Conservation (phyloP, 805 yeast species). For the Kurtzmaniella cleridarum region DNA sequence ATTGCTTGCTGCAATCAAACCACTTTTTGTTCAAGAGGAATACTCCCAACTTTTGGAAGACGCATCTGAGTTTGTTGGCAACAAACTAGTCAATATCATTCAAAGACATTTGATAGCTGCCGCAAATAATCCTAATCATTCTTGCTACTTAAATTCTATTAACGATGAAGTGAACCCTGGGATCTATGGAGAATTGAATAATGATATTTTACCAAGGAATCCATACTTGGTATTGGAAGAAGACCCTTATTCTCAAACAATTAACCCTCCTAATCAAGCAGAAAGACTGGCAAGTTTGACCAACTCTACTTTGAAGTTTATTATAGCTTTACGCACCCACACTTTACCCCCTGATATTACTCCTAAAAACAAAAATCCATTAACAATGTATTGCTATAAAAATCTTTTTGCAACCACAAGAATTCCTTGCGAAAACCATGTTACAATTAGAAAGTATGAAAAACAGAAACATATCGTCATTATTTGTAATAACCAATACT, state of each 20-base stretch:
- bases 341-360: constrained; percentile 54
- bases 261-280: constrained; percentile 59
- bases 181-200: constrained; percentile 57
- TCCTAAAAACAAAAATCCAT: constrained; percentile 43
- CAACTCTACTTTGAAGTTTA: constrained; percentile 62
- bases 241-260: constrained; percentile 56
- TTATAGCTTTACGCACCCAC: constrained; percentile 51
- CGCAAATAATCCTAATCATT: constrained; percentile 35
- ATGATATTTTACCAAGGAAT: constrained; percentile 68
- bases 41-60: constrained; percentile 38
- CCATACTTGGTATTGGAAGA: constrained; percentile 72
- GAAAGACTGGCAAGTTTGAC: constrained; percentile 65
- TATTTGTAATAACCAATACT: constrained; percentile 46
- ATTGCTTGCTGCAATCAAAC: constrained; percentile 52
- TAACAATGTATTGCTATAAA: constrained; percentile 64
- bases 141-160: constrained; percentile 51
- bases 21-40: constrained; percentile 51
- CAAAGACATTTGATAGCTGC: constrained; percentile 52
- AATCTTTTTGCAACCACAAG: constrained; percentile 70
- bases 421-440: constrained; percentile 31
- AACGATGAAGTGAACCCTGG: constrained; percentile 48
- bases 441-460: constrained; percentile 30
- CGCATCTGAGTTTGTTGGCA: constrained; percentile 40
- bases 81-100: constrained; percentile 37
- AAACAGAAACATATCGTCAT: constrained; percentile 43